Evolutionary conservation across 345 rosid species (phyloP).

Genomic region (Clarkia xantiana): DNA sequence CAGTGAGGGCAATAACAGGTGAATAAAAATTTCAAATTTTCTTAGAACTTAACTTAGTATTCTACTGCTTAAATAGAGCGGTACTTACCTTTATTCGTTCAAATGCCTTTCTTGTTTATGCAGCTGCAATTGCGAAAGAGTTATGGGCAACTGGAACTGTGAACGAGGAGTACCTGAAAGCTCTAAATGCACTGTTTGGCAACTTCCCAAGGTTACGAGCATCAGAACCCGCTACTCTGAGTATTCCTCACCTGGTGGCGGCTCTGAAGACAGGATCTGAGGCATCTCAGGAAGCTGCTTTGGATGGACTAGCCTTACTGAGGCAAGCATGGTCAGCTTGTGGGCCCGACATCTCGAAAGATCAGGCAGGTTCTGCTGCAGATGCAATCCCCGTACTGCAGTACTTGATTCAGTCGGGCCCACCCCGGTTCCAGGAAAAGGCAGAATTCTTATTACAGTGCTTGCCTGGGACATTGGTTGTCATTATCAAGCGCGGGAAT

Average conservation of each 20-base stretch:
- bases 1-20: conserved; percentile 99
- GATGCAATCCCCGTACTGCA: conserved; percentile 96
- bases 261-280: conserved; percentile 94
- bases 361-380: conserved; percentile 95
- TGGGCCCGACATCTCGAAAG: conserved; percentile 89
- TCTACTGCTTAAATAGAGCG: too few species aligned
- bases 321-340: conserved; percentile 99
- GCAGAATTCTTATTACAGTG: conserved; percentile 93
- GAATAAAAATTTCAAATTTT: conserved; percentile 11
- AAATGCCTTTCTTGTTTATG: conserved; percentile 7
- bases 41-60: too few species aligned
- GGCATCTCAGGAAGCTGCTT: conserved; percentile 96
- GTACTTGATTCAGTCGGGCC: conserved; percentile 94
- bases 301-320: conserved; percentile 86
- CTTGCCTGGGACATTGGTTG: conserved; percentile 91
- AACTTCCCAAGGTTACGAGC: conserved; percentile 98
- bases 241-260: conserved; percentile 90
- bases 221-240: conserved; percentile 91
- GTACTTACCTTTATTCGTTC: too few species aligned
- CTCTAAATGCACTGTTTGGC: conserved; percentile 75
- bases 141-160: conserved; percentile 96
- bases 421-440: conserved; percentile 99
- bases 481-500: conserved; percentile 85
- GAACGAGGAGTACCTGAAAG: conserved; percentile 86
- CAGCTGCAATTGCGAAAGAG: conserved; percentile 99